These are phyloP conservation scores for Ophioceras dolichostomum DNA, from an alignment of 2,329 filamentous ascomycete species.

Conservation along the genomic window DNA sequence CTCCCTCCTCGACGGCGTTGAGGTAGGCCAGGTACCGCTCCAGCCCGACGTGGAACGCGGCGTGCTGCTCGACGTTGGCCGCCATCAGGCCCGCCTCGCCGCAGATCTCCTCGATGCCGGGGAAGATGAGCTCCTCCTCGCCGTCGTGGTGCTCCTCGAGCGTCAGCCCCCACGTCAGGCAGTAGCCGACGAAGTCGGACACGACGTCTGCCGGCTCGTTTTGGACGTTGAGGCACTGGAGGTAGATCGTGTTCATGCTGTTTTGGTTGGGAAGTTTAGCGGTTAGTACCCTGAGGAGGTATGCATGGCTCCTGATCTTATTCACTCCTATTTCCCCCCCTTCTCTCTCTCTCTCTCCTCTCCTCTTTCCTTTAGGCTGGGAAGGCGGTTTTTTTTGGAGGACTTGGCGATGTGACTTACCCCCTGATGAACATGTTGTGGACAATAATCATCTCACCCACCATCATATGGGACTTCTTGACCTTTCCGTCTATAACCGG, in stretches of 20 bases:
- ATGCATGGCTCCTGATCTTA: too few relatives aligned
- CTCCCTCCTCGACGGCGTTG: constrained; percentile 12
- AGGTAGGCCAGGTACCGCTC: constrained; percentile 19
- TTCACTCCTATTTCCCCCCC: too few relatives aligned
- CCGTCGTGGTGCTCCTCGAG: constrained; percentile 18
- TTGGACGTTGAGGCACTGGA: constrained; percentile 13
- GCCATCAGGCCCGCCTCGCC: constrained; percentile 16
- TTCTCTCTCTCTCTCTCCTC: too few relatives aligned
- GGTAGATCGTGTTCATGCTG: constrained; percentile 14
- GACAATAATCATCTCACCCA: constrained; percentile 18
- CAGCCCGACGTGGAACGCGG: constrained; percentile 19
- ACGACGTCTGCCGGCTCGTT: constrained; percentile 11
- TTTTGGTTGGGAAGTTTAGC: too few relatives aligned
- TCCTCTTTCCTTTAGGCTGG: too few relatives aligned
- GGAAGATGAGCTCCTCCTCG: constrained; percentile 21
- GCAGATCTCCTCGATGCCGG: constrained; percentile 15
- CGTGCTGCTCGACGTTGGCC: constrained; percentile 20
- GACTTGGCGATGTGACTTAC: not conserved
- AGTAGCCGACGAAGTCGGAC: constrained; percentile 16
- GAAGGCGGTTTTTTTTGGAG: too few relatives aligned
- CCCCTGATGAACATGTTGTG: constrained; percentile 17
- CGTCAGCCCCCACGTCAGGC: constrained; percentile 10
- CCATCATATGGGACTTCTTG: constrained; percentile 10
- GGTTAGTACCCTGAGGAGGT: too few relatives aligned
- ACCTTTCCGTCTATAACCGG: constrained; percentile 6